A percentile compares a stretch with the other conserved stretches of the same genome.
phyloP scores from a whole-genome alignment of 108 stramenopile genomes.

The Nitzschia inconspicua region DNA sequence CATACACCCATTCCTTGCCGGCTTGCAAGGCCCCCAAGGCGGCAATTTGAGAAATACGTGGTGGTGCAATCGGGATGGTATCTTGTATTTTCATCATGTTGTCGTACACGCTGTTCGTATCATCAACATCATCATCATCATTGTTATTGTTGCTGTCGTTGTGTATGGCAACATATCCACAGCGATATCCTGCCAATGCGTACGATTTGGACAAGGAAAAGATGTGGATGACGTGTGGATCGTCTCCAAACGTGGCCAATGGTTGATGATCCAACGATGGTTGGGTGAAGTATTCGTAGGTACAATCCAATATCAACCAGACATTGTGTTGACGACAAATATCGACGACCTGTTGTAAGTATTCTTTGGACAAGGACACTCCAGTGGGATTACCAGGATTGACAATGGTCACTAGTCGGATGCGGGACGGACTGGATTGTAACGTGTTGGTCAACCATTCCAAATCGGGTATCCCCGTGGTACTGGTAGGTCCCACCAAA shows the following conservation, averaged over 20 bases:
- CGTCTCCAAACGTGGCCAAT: constrained; percentile 44
- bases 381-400: constrained; percentile 96
- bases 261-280: background rate
- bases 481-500: constrained; percentile 54
- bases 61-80: constrained; percentile 89
- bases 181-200: constrained; percentile 91
- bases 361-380: constrained; percentile 47
- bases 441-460: constrained; percentile 50
- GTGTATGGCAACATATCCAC: constrained; percentile 78
- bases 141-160: constrained; percentile 18
- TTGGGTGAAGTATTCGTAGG: constrained; percentile 89
- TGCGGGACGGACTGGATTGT: constrained; percentile 28
- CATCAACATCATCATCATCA: constrained; percentile 2
- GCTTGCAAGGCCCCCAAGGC: constrained; percentile 82
- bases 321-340: constrained; percentile 61
- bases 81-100: constrained; percentile 66
- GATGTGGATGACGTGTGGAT: constrained; percentile 80
- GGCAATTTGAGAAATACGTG: constrained; percentile 78
- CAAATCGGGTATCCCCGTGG: constrained; percentile 51
- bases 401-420: constrained; percentile 82
- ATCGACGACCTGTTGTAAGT: constrained; percentile 57
- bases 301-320: constrained; percentile 92
- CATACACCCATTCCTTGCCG: constrained; percentile 70
- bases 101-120: constrained; percentile 1
- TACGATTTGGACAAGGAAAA: constrained; percentile 88